Percentiles rank a stretch among this genome's conserved stretches.
Evolutionary conservation across 2,329 filamentous ascomycete genomes (phyloP).

Genomic region (Alternaria sp.): DNA sequence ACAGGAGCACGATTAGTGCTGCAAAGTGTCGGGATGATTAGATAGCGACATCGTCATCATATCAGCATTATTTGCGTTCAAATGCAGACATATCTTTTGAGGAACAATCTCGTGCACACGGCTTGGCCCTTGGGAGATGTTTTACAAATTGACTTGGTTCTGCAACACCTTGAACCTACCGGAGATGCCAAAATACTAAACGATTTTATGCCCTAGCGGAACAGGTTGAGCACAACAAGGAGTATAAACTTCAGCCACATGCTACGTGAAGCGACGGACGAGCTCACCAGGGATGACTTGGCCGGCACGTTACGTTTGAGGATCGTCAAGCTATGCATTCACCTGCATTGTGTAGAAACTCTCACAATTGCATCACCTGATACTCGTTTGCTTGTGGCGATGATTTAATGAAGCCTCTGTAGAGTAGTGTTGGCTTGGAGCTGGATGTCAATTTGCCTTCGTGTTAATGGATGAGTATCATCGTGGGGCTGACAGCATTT

Average conservation of each 20-base stretch:
- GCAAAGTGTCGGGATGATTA: neutral
- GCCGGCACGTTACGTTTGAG: no score
- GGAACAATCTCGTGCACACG: neutral
- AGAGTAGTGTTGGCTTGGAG: neutral
- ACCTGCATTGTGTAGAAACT: neutral
- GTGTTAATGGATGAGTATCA: neutral
- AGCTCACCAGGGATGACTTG: no score
- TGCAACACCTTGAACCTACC: no score
- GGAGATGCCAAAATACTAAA: no score
- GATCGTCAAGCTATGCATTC: no score
- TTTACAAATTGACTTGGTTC: neutral
- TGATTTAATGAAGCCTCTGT: neutral
- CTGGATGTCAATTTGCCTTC: neutral
- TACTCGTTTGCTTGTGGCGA: neutral
- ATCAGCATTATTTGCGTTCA: neutral
- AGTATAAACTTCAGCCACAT: no score
- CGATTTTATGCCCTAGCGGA: no score
- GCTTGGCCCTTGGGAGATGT: neutral
- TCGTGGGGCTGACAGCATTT: constrained; percentile 3
- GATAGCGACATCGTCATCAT: neutral
- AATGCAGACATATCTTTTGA: neutral
- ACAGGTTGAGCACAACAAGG: no score
- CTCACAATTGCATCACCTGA: neutral
- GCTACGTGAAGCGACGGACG: no score
- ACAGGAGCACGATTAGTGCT: neutral